A percentile compares a stretch with the other conserved stretches of the same genome.
Conservation (phyloP, 768 basidiomycete genomes). For the Leccinum aurantiacum region DNA sequence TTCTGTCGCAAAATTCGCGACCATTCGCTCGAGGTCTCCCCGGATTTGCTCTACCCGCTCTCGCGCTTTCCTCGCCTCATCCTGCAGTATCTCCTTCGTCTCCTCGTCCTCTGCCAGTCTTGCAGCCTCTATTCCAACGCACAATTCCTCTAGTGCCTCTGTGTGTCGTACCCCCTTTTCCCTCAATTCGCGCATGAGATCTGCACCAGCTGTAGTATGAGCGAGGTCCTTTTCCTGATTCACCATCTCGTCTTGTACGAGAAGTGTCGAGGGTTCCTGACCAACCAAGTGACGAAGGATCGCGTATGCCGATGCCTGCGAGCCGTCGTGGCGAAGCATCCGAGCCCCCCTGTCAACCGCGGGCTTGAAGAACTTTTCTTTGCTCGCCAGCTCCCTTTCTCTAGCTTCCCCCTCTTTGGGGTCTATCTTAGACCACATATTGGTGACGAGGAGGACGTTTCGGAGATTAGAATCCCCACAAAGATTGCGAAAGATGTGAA, state of each 20-base stretch:
- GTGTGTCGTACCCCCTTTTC: slow-evolving; percentile 44
- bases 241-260: slow-evolving; percentile 58
- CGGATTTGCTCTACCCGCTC: slow-evolving; percentile 43
- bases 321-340: slow-evolving; percentile 44
- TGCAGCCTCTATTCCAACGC: slow-evolving; percentile 46
- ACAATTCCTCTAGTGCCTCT: slow-evolving; percentile 43
- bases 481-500: slow-evolving; percentile 49
- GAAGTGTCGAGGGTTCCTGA: slow-evolving; percentile 41
- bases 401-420: slow-evolving; percentile 37
- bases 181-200: slow-evolving; percentile 49
- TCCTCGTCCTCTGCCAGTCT: slow-evolving; percentile 45
- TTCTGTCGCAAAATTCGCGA: slow-evolving; percentile 37
- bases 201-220: slow-evolving; percentile 51
- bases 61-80: slow-evolving; percentile 42
- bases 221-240: slow-evolving; percentile 46
- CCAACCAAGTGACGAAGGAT: slow-evolving; percentile 45
- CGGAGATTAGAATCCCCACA: slow-evolving; percentile 48
- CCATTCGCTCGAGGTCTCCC: slow-evolving; percentile 40
- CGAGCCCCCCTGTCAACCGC: slow-evolving; percentile 48
- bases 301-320: slow-evolving; percentile 40
- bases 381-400: slow-evolving; percentile 43
- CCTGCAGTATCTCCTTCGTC: slow-evolving; percentile 41
- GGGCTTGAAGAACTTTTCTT: slow-evolving; percentile 50
- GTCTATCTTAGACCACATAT: slow-evolving; percentile 49
- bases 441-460: slow-evolving; percentile 53